Evolutionary conservation across 192 early-diverging fungal genomes (phyloP).

Genomic region (Lobosporangium transversale): DNA sequence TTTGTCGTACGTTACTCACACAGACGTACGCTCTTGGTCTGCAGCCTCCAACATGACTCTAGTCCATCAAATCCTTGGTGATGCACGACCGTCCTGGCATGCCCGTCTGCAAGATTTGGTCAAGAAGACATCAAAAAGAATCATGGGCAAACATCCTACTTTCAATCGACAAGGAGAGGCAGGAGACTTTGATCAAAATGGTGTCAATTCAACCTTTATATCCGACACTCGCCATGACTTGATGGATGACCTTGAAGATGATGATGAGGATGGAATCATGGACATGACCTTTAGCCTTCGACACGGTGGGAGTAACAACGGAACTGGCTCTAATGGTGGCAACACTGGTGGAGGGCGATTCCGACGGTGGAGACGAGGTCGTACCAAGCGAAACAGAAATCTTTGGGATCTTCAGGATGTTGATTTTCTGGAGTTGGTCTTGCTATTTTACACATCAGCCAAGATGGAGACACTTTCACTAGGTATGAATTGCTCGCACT

Average conservation of each 20-base stretch:
- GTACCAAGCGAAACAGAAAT: conserved; percentile 26
- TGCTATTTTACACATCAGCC: conserved; percentile 29
- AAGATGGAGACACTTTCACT: conserved; percentile 25
- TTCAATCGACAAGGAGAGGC: not conserved
- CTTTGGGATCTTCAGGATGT: conserved; percentile 25
- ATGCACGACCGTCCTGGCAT: conserved; percentile 26
- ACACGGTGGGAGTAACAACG: not conserved
- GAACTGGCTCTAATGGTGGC: not conserved
- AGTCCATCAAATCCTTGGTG: conserved; percentile 32
- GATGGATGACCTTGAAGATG: conserved; percentile 24
- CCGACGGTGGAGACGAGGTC: conserved; percentile 18
- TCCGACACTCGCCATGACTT: conserved; percentile 12
- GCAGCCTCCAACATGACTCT: conserved; percentile 37
- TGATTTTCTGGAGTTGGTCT: conserved; percentile 25
- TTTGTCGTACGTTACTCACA: conserved; percentile 32
- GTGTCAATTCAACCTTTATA: not conserved
- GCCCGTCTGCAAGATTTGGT: conserved; percentile 15
- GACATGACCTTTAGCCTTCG: conserved; percentile 1
- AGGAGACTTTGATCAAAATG: not conserved
- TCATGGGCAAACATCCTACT: conserved; percentile 10
- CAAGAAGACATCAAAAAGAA: conserved; percentile 18
- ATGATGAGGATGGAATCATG: conserved; percentile 15
- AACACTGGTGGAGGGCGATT: not conserved
- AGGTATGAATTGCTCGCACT: conserved; percentile 35
- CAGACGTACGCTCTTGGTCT: conserved; percentile 33